Base-by-base conservation (phyloP, 2,329 filamentous ascomycete species). In the Meredithiella fracta region DNA sequence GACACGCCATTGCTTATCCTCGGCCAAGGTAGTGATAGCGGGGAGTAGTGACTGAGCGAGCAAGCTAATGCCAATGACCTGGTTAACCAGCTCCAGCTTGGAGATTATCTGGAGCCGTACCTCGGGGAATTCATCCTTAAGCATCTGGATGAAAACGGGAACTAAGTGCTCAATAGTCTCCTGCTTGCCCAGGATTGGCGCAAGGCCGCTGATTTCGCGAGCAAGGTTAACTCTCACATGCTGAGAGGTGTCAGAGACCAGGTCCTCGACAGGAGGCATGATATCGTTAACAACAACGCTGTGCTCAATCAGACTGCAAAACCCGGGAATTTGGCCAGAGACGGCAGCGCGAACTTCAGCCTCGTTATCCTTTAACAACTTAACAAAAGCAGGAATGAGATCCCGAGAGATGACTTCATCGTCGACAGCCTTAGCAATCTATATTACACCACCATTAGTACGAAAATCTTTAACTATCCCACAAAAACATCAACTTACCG, bases 1-100 rank as follows among this genome's bases (percentile, higher is more conserved):
- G 59, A 98, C 92, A 65, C 92, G 84, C 92, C 92, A 98, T 74
- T 97, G 90, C 78, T 98, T 98, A 71, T 98, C 92, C 71, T 97
- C 92, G 56, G 92, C 92, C 63, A 98, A 78, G 69, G 97, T 90
- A 34, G 97, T 89, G 65, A 98, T 98, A 47, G 92, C 92, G 11
- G 94, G 92, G 52, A 98, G 85, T 55, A 98, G 83, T 23, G 91
- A 96, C 69, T 97, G 90, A 50, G 92, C 96, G 52, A 98, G 82
- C 17, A 94, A 80, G 60, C 98, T 92, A 69, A 98, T 98, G 60
- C 92, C 92, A 67, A 98, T 98, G 59, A 98, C 92, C 72, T 96
- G 87, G 72, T 98, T 98, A 61, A 98, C 92, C 60, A 94, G 80
- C 73, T 98, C 94, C 56, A 98, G 82, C 72, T 98, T 98, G n/a